Base-by-base conservation (phyloP, 2,329 filamentous ascomycete genomes). In the Aspergillus pseudoterreus region DNA sequence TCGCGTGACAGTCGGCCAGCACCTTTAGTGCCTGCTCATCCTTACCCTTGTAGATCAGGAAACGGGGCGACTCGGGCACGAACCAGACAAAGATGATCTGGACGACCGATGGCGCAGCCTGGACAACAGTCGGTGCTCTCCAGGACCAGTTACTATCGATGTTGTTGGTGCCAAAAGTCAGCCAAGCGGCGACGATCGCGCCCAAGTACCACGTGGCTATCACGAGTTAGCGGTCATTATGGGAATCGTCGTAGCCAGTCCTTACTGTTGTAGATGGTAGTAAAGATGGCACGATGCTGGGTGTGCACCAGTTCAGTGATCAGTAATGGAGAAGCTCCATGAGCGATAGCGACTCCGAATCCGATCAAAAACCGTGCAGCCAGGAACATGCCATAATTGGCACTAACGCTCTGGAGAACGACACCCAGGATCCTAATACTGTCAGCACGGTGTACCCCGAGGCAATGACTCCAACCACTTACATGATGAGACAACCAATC, bases 41-140 rank as follows among this genome's bases (percentile, higher is more conserved):
- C 36, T 63, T 60, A 27, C 63, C 64, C 42, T 65, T 67, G 19
- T 61, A 63, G 45, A 70, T 63, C 33, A 62, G 53, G 45, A 58
- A 88, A 0, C 85, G 75, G 0, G 84, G 84, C 0, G 81, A 84
- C 56, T 88, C 85, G 0, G 84, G 85, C 59, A 87, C 82, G 66
- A 84, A 81, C 77, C 81, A 83, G 19, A 85, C 77, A 6, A 76
- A 63, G 1, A 61, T 59, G 42, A 86, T 68, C 2, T 86, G 74
- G 1, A 79, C 50, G 2, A 85, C 54, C 0, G 86, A 76, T 0
- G 82, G 82, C 0, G 83, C 63, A 17, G 84, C 85, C 61, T 87
- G 83, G 61, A 86, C 85, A 2, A 68, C 62, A 6, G 73, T 71
- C 0, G 77, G 77, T 30, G 77, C 65, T 36, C 77, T 65, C 77